Evolutionary conservation across 139 green algal species (phyloP).

Genomic region (Spirogloea muscicola): DNA sequence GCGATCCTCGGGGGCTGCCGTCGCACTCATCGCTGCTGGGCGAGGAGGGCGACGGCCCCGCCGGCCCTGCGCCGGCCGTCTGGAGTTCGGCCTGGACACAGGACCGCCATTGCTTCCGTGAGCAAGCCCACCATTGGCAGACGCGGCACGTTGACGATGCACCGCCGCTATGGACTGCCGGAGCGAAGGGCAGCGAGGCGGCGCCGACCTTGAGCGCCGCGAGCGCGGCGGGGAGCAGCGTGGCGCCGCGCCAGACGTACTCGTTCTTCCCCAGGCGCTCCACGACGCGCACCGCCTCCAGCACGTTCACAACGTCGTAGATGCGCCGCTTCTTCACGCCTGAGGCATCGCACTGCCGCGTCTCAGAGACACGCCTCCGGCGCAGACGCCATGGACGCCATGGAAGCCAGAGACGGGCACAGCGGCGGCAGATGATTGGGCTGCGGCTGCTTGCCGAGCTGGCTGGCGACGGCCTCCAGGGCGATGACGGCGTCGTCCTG

Average conservation of each 20-base stretch:
- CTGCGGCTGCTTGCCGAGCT: background rate
- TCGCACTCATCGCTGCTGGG: too few relatives aligned
- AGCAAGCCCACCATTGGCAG: too few relatives aligned
- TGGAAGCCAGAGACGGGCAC: background rate
- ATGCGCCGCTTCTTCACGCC: conserved; percentile 67
- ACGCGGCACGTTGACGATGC: too few relatives aligned
- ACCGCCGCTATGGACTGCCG: too few relatives aligned
- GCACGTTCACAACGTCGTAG: conserved; percentile 84
- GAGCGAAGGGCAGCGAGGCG: too few relatives aligned
- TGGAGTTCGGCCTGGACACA: too few relatives aligned
- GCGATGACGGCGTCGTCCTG: background rate
- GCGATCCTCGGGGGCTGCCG: too few relatives aligned
- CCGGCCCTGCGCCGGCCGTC: too few relatives aligned
- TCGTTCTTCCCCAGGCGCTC: conserved; percentile 58
- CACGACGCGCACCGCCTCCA: conserved; percentile 69
- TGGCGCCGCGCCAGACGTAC: conserved; percentile 55
- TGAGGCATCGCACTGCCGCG: background rate
- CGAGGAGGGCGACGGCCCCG: too few relatives aligned
- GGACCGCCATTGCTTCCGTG: too few relatives aligned
- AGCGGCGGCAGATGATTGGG: background rate
- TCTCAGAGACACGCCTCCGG: background rate
- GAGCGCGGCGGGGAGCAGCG: conserved; percentile 18
- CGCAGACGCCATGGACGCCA: background rate
- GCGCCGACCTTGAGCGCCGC: conserved; percentile 36
- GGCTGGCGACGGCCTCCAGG: conserved; percentile 5